Conservation (phyloP, 139 green algal species). For the Ostreobium quekettii region DNA sequence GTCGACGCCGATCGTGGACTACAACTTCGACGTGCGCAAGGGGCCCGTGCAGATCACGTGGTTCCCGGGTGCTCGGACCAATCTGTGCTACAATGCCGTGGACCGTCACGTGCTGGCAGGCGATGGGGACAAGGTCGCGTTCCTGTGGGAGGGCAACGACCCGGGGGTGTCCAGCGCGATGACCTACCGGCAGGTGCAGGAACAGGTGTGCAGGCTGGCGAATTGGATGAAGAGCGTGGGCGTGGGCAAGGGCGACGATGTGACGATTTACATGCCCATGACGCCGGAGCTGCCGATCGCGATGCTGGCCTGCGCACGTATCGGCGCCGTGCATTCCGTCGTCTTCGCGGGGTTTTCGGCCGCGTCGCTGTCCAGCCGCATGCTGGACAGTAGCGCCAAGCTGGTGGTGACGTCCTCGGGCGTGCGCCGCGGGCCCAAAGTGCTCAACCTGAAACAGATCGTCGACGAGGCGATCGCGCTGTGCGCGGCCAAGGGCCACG, state of each 20-base stretch:
- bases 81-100: conserved; percentile 81
- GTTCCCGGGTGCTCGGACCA: conserved; percentile 71
- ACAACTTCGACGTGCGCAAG: conserved; percentile 75
- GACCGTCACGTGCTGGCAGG: conserved; percentile 59
- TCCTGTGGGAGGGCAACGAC: conserved; percentile 87
- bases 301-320: conserved; percentile 89
- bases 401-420: conserved; percentile 65
- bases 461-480: conserved; percentile 55
- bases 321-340: conserved; percentile 89
- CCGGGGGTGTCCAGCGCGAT: conserved; percentile 39
- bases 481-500: conserved; percentile 8
- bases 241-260: conserved; percentile 74
- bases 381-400: conserved; percentile 44
- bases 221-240: conserved; percentile 80
- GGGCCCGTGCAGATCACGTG: conserved; percentile 60
- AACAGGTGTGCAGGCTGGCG: conserved; percentile 62
- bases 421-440: conserved; percentile 74
- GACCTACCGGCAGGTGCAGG: conserved; percentile 69
- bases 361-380: conserved; percentile 65
- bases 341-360: conserved; percentile 95
- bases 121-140: conserved; percentile 41
- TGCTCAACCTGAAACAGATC: conserved; percentile 78
- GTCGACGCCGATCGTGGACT: conserved; percentile 32
- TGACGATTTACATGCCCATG: conserved; percentile 97
- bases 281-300: conserved; percentile 78